Evolutionary conservation across 169 alveolate species (phyloP).

Genomic region (Plasmodium fragile): DNA sequence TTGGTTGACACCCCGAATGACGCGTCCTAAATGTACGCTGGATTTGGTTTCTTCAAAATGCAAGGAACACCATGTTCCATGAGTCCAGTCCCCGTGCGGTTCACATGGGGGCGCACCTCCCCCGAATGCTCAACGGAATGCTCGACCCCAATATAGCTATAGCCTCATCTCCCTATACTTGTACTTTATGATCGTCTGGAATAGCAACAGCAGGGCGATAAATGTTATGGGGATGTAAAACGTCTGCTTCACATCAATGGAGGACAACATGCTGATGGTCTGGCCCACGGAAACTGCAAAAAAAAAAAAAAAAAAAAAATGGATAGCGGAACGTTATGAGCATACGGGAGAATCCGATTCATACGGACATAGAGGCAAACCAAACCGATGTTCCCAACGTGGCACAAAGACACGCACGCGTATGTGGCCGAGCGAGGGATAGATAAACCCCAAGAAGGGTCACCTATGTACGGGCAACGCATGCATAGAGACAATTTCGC

Average conservation of each 20-base stretch:
- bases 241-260: slow-evolving; percentile 49
- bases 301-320: not conserved
- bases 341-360: not conserved
- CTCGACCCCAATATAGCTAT: not conserved
- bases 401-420: not conserved
- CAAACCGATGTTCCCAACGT: too few species aligned
- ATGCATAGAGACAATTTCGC: not conserved
- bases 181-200: slow-evolving; percentile 38
- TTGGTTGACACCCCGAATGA: not conserved
- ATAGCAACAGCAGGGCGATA: slow-evolving; percentile 40
- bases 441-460: not conserved
- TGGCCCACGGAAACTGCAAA: slow-evolving; percentile 67
- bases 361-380: not conserved
- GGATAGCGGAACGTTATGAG: not conserved
- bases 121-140: not conserved
- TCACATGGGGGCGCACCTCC: not conserved
- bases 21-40: not conserved
- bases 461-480: not conserved
- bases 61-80: not conserved
- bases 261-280: slow-evolving; percentile 45
- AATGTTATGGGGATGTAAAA: slow-evolving; percentile 56
- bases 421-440: not conserved
- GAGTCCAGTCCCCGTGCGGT: not conserved
- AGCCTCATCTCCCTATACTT: slow-evolving; percentile 16
- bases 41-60: not conserved